Base-by-base conservation (phyloP, 768 basidiomycete genomes). In the Boletus reticuloceps region DNA sequence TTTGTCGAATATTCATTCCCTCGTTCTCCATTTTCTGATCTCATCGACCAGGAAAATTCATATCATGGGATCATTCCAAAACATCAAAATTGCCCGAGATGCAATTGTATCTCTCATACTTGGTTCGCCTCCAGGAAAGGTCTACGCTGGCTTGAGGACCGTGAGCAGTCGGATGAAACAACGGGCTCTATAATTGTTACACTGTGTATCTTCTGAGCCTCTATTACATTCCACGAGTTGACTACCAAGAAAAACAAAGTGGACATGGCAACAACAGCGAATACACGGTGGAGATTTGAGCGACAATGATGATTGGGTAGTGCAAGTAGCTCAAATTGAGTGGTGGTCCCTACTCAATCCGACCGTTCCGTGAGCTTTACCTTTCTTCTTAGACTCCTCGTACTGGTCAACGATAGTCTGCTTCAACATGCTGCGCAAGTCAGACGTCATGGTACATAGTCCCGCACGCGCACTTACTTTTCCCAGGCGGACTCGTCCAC, bases 31-130 rank as follows among this genome's bases (percentile, higher is more conserved):
- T 47, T 47, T 57, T 49, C 44, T 64, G 19, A 67, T 37, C 19
- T 19, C 29, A 19, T 58, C 20, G 57, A 58, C 7, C 64, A 97
- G 95, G 29, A 95, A 97, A 82, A 97, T 99, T 38, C 95, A 98
- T 64, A 98, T 99, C 63, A 86, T 99, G 72, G 97, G 97, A 22
- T 96, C 95, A 16, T 98, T 97, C 77, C 92, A 95, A 77, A 97
- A 97, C 67, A 98, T 99, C 79, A 97, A 96, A 74, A 83, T 98
- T 54, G 97, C 97, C 0, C 82, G 95, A 53, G 96, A 98, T 71
- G 94, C 97, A 7, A 86, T 99, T 58, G 95, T 97, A 27, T 94
- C 92, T 14, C 82, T 97, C 19, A 98, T 98, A 61, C 80, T 98
- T 16, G 95, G 95, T 32, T 95, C 94, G 14, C 95, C 95, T 0